Conservation (phyloP, 2,329 filamentous ascomycete species). For the Beauveria scarabaeidicola region DNA sequence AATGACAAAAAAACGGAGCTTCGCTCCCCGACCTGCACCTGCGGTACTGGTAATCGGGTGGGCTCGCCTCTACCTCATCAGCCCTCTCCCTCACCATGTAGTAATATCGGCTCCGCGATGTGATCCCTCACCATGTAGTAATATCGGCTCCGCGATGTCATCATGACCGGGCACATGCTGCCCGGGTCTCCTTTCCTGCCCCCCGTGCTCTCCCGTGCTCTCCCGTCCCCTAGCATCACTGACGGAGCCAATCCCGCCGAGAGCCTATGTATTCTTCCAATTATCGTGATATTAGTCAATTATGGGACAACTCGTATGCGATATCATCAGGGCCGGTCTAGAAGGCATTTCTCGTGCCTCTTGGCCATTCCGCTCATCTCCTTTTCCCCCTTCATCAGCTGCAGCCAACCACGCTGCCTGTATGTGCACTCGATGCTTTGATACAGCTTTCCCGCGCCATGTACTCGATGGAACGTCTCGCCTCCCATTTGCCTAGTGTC, state of each 20-base stretch:
- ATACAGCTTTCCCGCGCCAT: neutral
- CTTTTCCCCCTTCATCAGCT: neutral
- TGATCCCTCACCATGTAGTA: slow-evolving; percentile 4
- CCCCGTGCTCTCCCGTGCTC: neutral
- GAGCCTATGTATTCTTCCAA: neutral
- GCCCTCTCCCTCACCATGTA: neutral
- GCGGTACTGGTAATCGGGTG: slow-evolving; percentile 11
- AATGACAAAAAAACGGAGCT: neutral
- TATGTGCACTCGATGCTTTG: neutral
- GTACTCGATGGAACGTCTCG: neutral
- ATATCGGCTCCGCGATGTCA: slow-evolving; percentile 5
- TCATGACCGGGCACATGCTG: neutral
- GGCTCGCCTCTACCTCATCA: neutral
- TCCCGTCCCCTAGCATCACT: neutral
- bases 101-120: too few relatives aligned
- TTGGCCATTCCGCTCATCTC: neutral
- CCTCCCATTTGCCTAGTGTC: neutral
- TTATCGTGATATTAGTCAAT: slow-evolving; percentile 5
- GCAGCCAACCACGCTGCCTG: too few relatives aligned
- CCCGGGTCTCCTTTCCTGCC: neutral
- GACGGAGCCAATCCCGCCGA: neutral
- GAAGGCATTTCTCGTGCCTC: neutral
- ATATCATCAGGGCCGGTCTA: neutral
- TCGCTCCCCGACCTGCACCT: neutral
- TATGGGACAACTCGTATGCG: neutral